Evolutionary conservation across 2,329 filamentous ascomycete genomes (phyloP), one percentile per base, ranked within the genome.

Genomic region (Nannizzia gypsea): DNA sequence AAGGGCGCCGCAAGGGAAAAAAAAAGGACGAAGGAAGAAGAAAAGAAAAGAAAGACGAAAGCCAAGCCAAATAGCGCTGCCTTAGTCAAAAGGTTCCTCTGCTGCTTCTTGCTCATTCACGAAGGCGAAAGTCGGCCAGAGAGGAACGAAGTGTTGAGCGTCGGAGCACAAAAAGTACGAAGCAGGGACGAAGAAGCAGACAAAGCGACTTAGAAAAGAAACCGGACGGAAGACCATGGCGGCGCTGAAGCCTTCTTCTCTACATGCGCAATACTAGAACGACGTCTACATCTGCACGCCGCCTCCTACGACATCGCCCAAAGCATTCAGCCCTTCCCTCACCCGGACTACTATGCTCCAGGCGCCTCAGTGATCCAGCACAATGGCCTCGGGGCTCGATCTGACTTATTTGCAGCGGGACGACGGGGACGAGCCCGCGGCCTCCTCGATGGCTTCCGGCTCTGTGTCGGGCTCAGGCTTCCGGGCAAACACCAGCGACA

Each of bases 401-500:
- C 50, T 54, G 24, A 54, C 50, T 26, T 54, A 31, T 15, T 17
- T 54, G 50, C 48, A 52, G 48, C 50, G 50, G 28, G 50, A 54
- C 50, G 50, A 54, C 50, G 50, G 26, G 5, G 48, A 52, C 24
- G 48, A 52, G 48, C 22, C 50, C 26, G 50, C 50, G 11, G 46
- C 46, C 9, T 52, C 46, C 46, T 54, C 50, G 26, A 54, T 54
- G 50, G 31, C 31, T 11, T 36, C 31, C 13, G 31, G 31, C 31
- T 36, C 31, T 36, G 31, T 36, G 9, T 36, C 31, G 0, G 50
- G 50, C 26, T 54, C 50, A 26, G 50, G 50, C 50, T 54, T 54
- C n/a, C n/a, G 26, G n/a, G 50, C 50, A 54, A 54, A 54, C 54
- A 56, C 17, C 34, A 56, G 38, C 54, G 38, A 42, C n/a, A 56